These are phyloP conservation scores for Allium cepa DNA, from an alignment of 106 monocot genomes.

Conservation along the genomic window DNA sequence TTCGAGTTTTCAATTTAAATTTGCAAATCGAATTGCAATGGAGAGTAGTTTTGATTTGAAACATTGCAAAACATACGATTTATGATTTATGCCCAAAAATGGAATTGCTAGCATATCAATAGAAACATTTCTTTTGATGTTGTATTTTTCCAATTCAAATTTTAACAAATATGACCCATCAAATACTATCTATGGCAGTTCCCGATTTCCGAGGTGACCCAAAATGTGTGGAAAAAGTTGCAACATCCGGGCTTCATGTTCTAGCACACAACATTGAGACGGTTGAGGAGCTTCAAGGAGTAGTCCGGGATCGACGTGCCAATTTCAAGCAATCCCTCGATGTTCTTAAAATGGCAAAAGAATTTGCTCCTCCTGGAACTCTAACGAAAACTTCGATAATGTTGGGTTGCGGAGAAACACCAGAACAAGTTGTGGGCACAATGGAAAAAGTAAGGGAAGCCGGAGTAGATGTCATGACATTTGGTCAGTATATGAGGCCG, in stretches of 20 bases:
- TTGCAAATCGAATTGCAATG: too few species aligned
- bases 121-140: too few species aligned
- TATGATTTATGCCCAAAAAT: too few species aligned
- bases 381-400: conserved; percentile 86
- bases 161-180: too few species aligned
- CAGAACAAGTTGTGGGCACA: conserved; percentile 62
- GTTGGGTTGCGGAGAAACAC: conserved; percentile 84
- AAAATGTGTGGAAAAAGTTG: conserved; percentile 52
- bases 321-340: conserved; percentile 79
- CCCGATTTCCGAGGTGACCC: conserved; percentile 80
- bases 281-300: conserved; percentile 63
- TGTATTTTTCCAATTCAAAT: too few species aligned
- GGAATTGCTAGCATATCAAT: too few species aligned
- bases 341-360: conserved; percentile 80
- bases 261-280: conserved; percentile 92
- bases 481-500: conserved; percentile 90
- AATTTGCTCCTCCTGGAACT: conserved; percentile 59
- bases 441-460: conserved; percentile 81
- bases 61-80: too few species aligned
- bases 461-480: conserved; percentile 86
- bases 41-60: too few species aligned
- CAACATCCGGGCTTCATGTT: conserved; percentile 67
- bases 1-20: too few species aligned
- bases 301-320: conserved; percentile 63
- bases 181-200: conserved; percentile 22